Evolutionary conservation across 495 filamentous ascomycete species (phyloP), one percentile per base, ranked within the genome.

Genomic region (Jackrogersella multiformis): DNA sequence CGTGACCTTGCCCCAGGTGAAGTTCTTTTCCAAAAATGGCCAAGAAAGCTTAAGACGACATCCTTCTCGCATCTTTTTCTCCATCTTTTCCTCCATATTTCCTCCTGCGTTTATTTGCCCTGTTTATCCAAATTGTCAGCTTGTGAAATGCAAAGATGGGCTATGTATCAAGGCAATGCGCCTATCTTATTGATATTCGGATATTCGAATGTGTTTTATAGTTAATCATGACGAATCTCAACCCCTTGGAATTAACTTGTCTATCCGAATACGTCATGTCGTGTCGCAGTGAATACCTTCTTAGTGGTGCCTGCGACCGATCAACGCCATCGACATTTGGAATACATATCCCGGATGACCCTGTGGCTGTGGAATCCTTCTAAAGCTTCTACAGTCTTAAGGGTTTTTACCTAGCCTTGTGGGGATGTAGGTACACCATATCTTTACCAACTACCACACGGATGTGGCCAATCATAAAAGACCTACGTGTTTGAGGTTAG

Each of bases 31-130:
- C 18, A 15, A 8, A 23, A 57, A 2, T 7, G n/a, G 44, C 34
- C 57, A 35, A 64, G 44, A 64, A 64, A 64, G 61, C 61, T 64
- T 64, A 54, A 57, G 56, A 64, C 46, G 28, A 64, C 61, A 64
- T 57, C 61, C 35, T 21, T 56, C 36, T 38, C 24, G n/a, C n/a
- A n/a, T n/a, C n/a, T n/a, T n/a, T n/a, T n/a, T n/a, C n/a, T n/a
- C n/a, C n/a, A n/a, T n/a, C n/a, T n/a, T n/a, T n/a, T n/a, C n/a
- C n/a, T n/a, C n/a, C n/a, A n/a, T n/a, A n/a, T n/a, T n/a, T n/a
- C n/a, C n/a, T n/a, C n/a, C n/a, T n/a, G n/a, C n/a, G n/a, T n/a
- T n/a, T n/a, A n/a, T n/a, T n/a, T n/a, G n/a, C n/a, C n/a, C n/a
- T n/a, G n/a, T n/a, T n/a, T n/a, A n/a, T 21, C 15, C 4, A 18